Conservation (phyloP, 1,284 basidiomycete genomes). For the Moesziomyces globuligerus region DNA sequence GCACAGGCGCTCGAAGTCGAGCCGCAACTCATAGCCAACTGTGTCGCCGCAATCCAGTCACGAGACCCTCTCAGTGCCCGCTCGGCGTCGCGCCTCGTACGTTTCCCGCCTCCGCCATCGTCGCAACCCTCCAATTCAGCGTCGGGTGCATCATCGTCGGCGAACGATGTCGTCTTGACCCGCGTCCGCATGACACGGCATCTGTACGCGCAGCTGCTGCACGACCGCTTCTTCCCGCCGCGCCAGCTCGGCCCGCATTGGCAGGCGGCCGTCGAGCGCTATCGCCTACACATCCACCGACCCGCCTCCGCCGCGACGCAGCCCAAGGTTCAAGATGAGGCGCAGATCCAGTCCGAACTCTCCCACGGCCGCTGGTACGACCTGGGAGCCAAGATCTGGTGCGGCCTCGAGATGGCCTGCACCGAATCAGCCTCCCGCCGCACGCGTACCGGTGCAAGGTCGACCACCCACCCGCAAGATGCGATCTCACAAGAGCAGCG, state of each 20-base stretch:
- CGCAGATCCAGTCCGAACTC: slow-evolving; percentile 17
- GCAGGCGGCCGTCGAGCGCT: slow-evolving; percentile 51
- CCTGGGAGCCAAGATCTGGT: slow-evolving; percentile 58
- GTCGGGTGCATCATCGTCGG: not conserved
- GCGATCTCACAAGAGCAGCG: slow-evolving; percentile 10
- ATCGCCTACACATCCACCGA: slow-evolving; percentile 28
- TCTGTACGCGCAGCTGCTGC: slow-evolving; percentile 84
- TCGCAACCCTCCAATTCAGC: slow-evolving; percentile 69
- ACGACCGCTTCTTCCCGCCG: slow-evolving; percentile 91
- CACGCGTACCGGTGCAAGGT: slow-evolving; percentile 5
- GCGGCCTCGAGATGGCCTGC: slow-evolving; percentile 59
- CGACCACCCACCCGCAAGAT: slow-evolving; percentile 1
- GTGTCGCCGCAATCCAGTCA: slow-evolving; percentile 65
- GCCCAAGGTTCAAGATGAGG: slow-evolving; percentile 30
- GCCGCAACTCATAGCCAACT: slow-evolving; percentile 81
- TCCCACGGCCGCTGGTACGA: slow-evolving; percentile 55
- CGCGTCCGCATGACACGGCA: slow-evolving; percentile 52
- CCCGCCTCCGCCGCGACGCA: not conserved
- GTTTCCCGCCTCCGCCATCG: slow-evolving; percentile 84
- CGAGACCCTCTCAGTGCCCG: slow-evolving; percentile 67
- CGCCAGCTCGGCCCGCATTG: slow-evolving; percentile 78
- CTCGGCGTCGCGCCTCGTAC: slow-evolving; percentile 84
- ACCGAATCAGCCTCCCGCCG: slow-evolving; percentile 33
- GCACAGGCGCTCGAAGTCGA: slow-evolving; percentile 75
- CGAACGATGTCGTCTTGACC: slow-evolving; percentile 22